Base-by-base conservation (phyloP, 2,329 filamentous ascomycete genomes). In the Fusarium heterosporum region DNA sequence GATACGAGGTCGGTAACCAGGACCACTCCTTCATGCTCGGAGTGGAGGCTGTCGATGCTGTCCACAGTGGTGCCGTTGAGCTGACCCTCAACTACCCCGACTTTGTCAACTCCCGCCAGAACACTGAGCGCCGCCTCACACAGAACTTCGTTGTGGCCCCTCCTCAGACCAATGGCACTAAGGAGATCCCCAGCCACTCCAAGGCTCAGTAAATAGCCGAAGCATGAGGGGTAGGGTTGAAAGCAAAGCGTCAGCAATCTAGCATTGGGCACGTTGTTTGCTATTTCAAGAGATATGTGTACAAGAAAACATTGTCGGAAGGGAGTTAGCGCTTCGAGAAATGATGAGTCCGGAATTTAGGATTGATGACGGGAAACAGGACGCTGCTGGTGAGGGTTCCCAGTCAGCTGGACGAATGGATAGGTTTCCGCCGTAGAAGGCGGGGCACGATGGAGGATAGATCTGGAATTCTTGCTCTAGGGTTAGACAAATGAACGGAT, bases 21-120 rank as follows among this genome's bases (percentile, higher is more conserved):
- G 94, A 97, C 81, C 94, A 97, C 86, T 95, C 91, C 26, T 97
- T 97, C 82, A 97, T 97, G 94, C 85, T 97, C 66, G 94, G 94
- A 77, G 94, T 97, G 19, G 94, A 97, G 83, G 94, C 94, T 47
- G 93, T 89, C 38, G 94, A 97, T 82, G 89, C 93, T 83, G 93
- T 97, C 76, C 88, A 94, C 80, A 94, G 90, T 79, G 94, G 94
- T 71, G 90, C 92, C 36, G 91, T 94, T 43, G 94, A 97, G 85
- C 83, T 97, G 76, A 97, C 94, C 30, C 88, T 97, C 77, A 97
- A 97, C 87, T 96, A 97, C 85, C 94, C 94, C 61, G 93, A 97
- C 82, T 97, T 97, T 77, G 93, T 97, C 84, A 97, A 97, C 83
- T 80, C 80, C 56, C 88, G 90, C 74, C 81, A 85, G 78, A 93